Percentiles rank a stretch among this genome's conserved stretches.
phyloP scores from a whole-genome alignment of 73 alveolate species.

The Paramecium tetraurelia region DNA sequence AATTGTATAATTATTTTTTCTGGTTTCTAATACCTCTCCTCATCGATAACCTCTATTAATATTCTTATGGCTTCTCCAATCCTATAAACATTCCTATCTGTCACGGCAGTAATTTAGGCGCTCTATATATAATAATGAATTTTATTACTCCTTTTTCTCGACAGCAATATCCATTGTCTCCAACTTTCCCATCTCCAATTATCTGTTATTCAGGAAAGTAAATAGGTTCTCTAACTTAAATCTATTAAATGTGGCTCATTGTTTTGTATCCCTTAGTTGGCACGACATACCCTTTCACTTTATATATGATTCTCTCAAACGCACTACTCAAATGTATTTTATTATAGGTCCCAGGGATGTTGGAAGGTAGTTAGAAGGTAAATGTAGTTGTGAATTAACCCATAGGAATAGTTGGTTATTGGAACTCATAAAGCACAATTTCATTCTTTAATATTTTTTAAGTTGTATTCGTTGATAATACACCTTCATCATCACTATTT shows the following conservation, averaged over 20 bases:
- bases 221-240: neutral
- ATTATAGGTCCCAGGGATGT: neutral
- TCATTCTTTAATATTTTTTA: neutral
- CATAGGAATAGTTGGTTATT: constrained; percentile 5
- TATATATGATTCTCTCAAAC: neutral
- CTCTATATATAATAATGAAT: neutral
- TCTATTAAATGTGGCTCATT: neutral
- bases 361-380: neutral
- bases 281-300: neutral
- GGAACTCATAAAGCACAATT: neutral
- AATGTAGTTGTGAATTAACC: neutral
- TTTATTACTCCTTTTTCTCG: neutral
- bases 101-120: neutral
- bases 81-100: neutral
- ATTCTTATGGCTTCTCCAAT: neutral
- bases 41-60: neutral
- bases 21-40: neutral
- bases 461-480: neutral
- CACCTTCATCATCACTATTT: neutral
- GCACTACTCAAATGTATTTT: neutral
- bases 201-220: neutral
- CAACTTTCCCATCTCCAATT: neutral
- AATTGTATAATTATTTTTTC: neutral
- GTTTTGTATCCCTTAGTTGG: neutral
- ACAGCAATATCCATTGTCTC: neutral